Evolutionary conservation across 2,329 filamentous ascomycete genomes (phyloP), one percentile per base, ranked within the genome.

Genomic region (Thermomyces lanuginosus): DNA sequence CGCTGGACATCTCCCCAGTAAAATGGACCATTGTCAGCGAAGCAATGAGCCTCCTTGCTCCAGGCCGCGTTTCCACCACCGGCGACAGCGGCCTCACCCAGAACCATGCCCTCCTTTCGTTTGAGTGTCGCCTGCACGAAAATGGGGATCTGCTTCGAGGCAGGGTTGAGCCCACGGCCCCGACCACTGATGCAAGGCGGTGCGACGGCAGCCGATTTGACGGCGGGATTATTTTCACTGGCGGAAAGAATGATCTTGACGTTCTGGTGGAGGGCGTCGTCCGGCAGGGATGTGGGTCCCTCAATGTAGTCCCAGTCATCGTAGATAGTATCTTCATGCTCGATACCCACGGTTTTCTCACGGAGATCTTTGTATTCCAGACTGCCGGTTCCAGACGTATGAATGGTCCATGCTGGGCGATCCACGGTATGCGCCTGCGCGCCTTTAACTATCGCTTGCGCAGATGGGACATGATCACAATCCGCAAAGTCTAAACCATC

Each of bases 151-250:
- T 60, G 53, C 0, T 55, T 39, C 31, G 56, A 61, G 29, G 44
- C 46, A 17, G 43, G 51, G 27, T 59, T 44, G 12, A 35, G 0
- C 46, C 40, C 25, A 40, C 32, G 3, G 36, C 31, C 6, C 45
- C 40, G 11, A 36, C 66, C 72, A 35, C 74, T 77, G 36, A 78
- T 76, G 2, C 63, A 67, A 0, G 72, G 69, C 6, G 74, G 72
- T 35, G 68, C 75, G 2, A 79, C 59, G 13, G 78, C 64, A 8
- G 63, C 70, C 0, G 68, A 69, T 43, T 67, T 69, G 5, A 73
- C 56, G 5, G 58, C 53, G 1, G 53, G 49, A 29, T 60, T 53
- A 27, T 53, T 44, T 2, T 48, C 46, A 3, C 53, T 57, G 0
- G 41, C 39, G 4, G 27, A 41, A 24, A 56, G 38, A 21, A 56